Evolutionary conservation across 2,329 filamentous ascomycete genomes (phyloP).

Genomic region (Colletotrichum tabaci): DNA sequence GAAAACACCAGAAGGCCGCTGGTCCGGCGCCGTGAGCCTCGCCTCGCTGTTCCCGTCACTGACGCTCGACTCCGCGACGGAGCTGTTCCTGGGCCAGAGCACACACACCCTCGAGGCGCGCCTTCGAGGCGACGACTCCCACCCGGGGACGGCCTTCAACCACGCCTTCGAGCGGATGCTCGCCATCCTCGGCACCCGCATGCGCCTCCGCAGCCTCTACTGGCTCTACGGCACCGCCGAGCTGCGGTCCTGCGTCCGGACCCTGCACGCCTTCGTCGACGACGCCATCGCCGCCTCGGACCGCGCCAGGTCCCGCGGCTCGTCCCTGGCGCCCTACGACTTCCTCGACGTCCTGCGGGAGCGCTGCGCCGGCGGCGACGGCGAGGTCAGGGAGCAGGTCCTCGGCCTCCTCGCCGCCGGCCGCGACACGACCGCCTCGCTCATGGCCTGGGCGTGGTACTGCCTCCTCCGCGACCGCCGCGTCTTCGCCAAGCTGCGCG

Average conservation of each 20-base stretch:
- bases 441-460: conserved; percentile 45
- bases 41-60: conserved; percentile 22
- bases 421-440: conserved; percentile 46
- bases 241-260: conserved; percentile 8
- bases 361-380: conserved; percentile 27
- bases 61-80: conserved; percentile 37
- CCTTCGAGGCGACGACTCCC: conserved; percentile 14
- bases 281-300: conserved; percentile 39
- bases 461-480: conserved; percentile 40
- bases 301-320: conserved; percentile 1
- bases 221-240: conserved; percentile 26
- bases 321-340: conserved; percentile 36
- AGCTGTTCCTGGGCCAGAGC: conserved; percentile 35
- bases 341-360: conserved; percentile 43
- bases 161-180: conserved; percentile 32
- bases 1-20: neutral
- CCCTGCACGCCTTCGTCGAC: conserved; percentile 38
- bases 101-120: conserved; percentile 30
- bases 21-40: conserved; percentile 22
- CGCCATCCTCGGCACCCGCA: conserved; percentile 28
- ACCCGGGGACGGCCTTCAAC: conserved; percentile 35
- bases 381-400: conserved; percentile 33
- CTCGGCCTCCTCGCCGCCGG: conserved; percentile 43
- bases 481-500: conserved; percentile 40
- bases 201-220: conserved; percentile 35